phyloP scores from a whole-genome alignment of 768 basidiomycete species.

The Coprinopsis marcescibilis region DNA sequence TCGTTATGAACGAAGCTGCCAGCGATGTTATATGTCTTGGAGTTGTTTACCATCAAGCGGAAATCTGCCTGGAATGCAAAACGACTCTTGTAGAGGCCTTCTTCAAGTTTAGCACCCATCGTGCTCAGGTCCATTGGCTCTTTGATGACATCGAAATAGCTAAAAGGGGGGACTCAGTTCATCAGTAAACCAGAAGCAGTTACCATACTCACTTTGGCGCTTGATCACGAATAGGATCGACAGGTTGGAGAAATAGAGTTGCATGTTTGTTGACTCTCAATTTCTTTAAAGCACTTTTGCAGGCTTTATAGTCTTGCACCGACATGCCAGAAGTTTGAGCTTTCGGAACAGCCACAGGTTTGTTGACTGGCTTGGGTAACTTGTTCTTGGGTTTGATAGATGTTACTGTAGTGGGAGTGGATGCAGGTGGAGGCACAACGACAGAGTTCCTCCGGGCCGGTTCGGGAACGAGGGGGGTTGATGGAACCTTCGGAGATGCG shows the following conservation, averaged over 20 bases:
- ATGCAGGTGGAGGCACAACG: conserved; percentile 32
- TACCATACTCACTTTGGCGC: conserved; percentile 68
- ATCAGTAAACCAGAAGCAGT: conserved; percentile 12
- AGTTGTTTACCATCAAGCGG: conserved; percentile 81
- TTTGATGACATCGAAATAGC: conserved; percentile 88
- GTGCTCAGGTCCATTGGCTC: conserved; percentile 94
- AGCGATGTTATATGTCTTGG: conserved; percentile 75
- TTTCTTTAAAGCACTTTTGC: conserved; percentile 75
- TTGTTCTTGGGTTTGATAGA: conserved; percentile 24
- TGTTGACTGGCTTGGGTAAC: conserved; percentile 20
- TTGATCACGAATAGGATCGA: conserved; percentile 91
- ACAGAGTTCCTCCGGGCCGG: conserved; percentile 29
- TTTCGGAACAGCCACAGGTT: conserved; percentile 53
- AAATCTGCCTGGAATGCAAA: conserved; percentile 84
- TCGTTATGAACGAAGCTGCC: conserved; percentile 71
- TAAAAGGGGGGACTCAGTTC: too few relatives aligned
- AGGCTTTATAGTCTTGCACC: conserved; percentile 68
- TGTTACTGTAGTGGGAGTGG: conserved; percentile 16
- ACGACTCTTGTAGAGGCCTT: conserved; percentile 80
- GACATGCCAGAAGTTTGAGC: conserved; percentile 76
- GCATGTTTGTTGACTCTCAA: conserved; percentile 70
- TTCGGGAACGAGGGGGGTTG: conserved; percentile 27
- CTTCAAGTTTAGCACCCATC: conserved; percentile 79
- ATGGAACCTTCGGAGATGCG: conserved; percentile 21
- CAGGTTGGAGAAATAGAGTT: conserved; percentile 74